Percentiles rank a stretch among this genome's conserved stretches.
phyloP scores from a whole-genome alignment of 768 basidiomycete genomes.

The Collybia sordida region DNA sequence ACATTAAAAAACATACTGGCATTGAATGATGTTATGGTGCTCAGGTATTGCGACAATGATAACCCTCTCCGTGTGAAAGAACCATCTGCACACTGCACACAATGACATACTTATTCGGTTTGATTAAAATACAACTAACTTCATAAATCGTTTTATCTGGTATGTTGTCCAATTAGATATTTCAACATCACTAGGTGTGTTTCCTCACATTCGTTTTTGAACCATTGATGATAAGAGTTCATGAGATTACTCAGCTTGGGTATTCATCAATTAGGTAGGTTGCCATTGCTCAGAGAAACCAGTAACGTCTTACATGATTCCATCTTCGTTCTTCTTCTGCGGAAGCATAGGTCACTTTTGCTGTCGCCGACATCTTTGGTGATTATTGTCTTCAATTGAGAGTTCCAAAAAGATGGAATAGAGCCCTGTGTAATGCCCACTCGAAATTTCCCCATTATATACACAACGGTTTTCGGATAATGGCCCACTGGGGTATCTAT shows the following conservation, averaged over 20 bases:
- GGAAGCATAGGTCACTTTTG: constrained; percentile 6
- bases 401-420: too few relatives aligned
- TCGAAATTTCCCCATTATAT: too few relatives aligned
- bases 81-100: constrained; percentile 19
- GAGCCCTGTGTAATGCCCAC: too few relatives aligned
- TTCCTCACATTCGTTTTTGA: constrained; percentile 33
- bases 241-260: constrained; percentile 31
- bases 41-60: constrained; percentile 40
- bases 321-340: constrained; percentile 21
- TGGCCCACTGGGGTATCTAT: too few relatives aligned
- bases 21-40: constrained; percentile 34
- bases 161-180: neutral
- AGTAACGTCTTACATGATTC: constrained; percentile 12
- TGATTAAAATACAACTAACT: neutral
- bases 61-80: constrained; percentile 46
- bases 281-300: neutral
- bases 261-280: neutral
- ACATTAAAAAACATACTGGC: constrained; percentile 30
- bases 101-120: too few relatives aligned
- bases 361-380: neutral
- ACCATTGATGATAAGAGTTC: constrained; percentile 38
- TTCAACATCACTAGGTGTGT: neutral
- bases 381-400: too few relatives aligned
- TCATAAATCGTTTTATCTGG: constrained; percentile 4
- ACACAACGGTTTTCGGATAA: too few relatives aligned